A percentile compares a stretch with the other conserved stretches of the same genome.
These are phyloP conservation scores for Metschnikowia cerradonensis DNA, from an alignment of 805 yeast genomes.

Conservation along the genomic window DNA sequence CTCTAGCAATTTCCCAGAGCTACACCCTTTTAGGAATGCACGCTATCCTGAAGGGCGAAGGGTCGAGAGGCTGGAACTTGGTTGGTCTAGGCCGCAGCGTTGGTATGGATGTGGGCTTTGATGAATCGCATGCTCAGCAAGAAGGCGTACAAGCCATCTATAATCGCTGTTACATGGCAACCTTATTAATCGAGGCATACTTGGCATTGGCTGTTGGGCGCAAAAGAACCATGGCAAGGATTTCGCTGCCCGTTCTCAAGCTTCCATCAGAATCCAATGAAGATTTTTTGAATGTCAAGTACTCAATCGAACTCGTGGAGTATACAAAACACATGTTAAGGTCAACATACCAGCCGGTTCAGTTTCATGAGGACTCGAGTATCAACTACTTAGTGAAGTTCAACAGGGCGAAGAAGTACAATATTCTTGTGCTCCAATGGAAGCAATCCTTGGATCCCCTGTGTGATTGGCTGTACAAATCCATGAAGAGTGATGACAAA, in stretches of 20 bases:
- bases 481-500: slow-evolving; percentile 11
- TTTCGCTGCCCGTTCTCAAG: slow-evolving; percentile 11
- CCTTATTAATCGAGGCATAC: slow-evolving; percentile 14
- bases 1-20: slow-evolving; percentile 15
- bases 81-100: slow-evolving; percentile 15
- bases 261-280: slow-evolving; percentile 11
- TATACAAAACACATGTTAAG: slow-evolving; percentile 15
- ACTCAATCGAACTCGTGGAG: slow-evolving; percentile 15
- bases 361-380: slow-evolving; percentile 15
- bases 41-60: slow-evolving; percentile 15
- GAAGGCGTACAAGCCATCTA: not conserved
- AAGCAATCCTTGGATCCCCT: slow-evolving; percentile 11
- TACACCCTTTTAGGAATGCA: slow-evolving; percentile 15
- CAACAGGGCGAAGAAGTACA: slow-evolving; percentile 16
- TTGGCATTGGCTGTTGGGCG: slow-evolving; percentile 16
- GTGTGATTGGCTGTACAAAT: slow-evolving; percentile 16
- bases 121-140: slow-evolving; percentile 8
- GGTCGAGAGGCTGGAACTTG: slow-evolving; percentile 16
- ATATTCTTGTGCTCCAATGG: slow-evolving; percentile 18
- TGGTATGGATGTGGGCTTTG: slow-evolving; percentile 17
- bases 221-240: slow-evolving; percentile 7
- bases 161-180: slow-evolving; percentile 15
- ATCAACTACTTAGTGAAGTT: slow-evolving; percentile 18
- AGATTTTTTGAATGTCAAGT: slow-evolving; percentile 12
- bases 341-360: slow-evolving; percentile 16